Evolutionary conservation across 2,329 filamentous ascomycete species (phyloP).

Genomic region (Tolypocladium endophyticum): DNA sequence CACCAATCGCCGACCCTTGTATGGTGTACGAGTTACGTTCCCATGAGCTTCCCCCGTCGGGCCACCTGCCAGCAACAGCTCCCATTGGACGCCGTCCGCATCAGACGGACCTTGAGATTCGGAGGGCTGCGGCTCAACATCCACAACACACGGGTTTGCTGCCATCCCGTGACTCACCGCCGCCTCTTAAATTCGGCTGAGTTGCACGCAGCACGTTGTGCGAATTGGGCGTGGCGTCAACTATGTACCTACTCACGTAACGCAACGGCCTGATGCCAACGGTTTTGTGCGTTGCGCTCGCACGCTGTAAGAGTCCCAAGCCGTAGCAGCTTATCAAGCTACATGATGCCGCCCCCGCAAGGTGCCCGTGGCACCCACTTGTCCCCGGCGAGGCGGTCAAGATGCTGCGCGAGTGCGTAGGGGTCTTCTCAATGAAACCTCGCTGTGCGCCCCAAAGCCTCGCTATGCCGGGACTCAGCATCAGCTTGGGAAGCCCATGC

Average conservation of each 20-base stretch:
- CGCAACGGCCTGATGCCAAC: not conserved
- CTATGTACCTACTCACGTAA: not conserved
- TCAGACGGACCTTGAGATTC: not conserved
- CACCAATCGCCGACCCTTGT: not conserved
- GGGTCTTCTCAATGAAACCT: not conserved
- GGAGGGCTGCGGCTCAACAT: not conserved
- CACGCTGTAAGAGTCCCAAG: not conserved
- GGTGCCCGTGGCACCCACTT: not conserved
- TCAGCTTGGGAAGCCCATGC: not conserved
- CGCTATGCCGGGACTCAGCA: not conserved
- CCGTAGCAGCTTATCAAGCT: not conserved
- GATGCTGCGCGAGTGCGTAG: not conserved
- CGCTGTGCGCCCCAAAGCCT: not conserved
- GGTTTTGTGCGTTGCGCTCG: not conserved
- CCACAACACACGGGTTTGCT: not conserved
- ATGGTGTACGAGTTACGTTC: not conserved
- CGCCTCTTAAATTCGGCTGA: not conserved
- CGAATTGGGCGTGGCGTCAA: not conserved
- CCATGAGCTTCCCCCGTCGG: not conserved
- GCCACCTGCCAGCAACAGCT: not conserved
- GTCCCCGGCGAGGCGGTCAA: not conserved
- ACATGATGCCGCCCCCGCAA: not conserved
- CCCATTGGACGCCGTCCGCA: not conserved
- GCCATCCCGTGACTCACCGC: not conserved
- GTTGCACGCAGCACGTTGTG: not conserved